Conservation (phyloP, 2,329 filamentous ascomycete genomes). For the Tolypocladium amazonense region DNA sequence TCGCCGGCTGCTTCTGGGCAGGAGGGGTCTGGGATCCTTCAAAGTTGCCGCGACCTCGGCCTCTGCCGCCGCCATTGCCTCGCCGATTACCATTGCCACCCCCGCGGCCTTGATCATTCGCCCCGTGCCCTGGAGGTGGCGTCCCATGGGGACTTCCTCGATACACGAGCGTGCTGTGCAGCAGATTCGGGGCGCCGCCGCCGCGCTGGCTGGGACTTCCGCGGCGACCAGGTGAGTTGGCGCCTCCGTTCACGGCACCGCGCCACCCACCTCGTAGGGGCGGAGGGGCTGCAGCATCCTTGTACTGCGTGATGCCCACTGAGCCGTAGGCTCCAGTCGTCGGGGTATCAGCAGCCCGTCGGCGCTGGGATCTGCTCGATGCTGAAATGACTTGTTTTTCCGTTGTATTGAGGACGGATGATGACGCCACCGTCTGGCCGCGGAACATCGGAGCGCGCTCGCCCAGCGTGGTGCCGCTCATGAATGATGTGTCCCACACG, state of each 20-base stretch:
- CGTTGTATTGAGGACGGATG: constrained; percentile 81
- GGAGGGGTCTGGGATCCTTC: constrained; percentile 10
- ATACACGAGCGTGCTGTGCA: constrained; percentile 44
- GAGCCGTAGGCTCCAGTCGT: constrained; percentile 44
- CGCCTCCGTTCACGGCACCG: constrained; percentile 40
- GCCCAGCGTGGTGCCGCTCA: constrained; percentile 89
- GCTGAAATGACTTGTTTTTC: constrained; percentile 69
- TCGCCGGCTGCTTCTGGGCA: constrained; percentile 11
- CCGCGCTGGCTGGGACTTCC: constrained; percentile 28
- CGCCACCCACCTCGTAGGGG: constrained; percentile 48
- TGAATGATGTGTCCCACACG: constrained; percentile 89
- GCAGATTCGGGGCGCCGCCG: constrained; percentile 29
- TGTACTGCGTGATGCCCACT: constrained; percentile 51
- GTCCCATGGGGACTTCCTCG: constrained; percentile 25
- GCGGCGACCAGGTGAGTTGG: constrained; percentile 24
- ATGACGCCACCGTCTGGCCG: constrained; percentile 79
- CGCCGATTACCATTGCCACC: constrained; percentile 12
- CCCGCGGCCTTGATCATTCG: constrained; percentile 15
- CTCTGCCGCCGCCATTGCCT: constrained; percentile 17
- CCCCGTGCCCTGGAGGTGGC: constrained; percentile 14
- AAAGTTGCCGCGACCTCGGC: constrained; percentile 18
- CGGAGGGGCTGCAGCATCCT: constrained; percentile 43
- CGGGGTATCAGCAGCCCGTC: constrained; percentile 37
- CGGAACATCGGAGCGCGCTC: constrained; percentile 89
- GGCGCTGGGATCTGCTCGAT: constrained; percentile 40